Evolutionary conservation across 257 asterid genomes (phyloP).

Genomic region (Solanum clarkiae): DNA sequence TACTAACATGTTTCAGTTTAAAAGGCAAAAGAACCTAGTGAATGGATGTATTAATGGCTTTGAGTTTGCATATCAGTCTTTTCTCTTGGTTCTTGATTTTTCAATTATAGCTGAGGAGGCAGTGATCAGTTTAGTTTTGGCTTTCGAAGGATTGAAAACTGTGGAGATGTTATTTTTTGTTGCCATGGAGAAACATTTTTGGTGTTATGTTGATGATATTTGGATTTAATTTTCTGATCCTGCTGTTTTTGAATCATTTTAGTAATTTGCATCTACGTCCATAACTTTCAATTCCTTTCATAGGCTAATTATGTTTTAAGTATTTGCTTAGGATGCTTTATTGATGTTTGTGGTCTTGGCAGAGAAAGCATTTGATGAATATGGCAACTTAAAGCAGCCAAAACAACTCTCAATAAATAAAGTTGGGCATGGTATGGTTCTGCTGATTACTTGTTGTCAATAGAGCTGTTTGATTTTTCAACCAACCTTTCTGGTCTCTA

Average conservation of each 20-base stretch:
- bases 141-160: background rate
- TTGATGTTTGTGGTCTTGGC: slow-evolving; percentile 8
- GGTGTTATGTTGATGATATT: background rate
- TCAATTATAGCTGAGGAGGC: background rate
- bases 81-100: background rate
- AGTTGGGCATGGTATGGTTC: slow-evolving; percentile 72
- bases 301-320: background rate
- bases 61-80: background rate
- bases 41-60: background rate
- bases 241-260: background rate
- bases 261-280: background rate
- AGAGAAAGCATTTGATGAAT: slow-evolving; percentile 70
- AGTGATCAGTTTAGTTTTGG: background rate
- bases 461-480: background rate
- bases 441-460: background rate
- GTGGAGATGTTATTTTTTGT: background rate
- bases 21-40: background rate
- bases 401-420: slow-evolving; percentile 66
- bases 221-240: background rate
- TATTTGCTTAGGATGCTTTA: background rate
- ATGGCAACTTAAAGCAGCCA: slow-evolving; percentile 60
- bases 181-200: background rate
- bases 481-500: background rate
- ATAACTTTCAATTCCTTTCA: background rate
- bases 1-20: background rate